Percentiles rank a stretch among this genome's conserved stretches.
Conservation (phyloP, 305 asterid species). For the Fraxinus dipetala region DNA sequence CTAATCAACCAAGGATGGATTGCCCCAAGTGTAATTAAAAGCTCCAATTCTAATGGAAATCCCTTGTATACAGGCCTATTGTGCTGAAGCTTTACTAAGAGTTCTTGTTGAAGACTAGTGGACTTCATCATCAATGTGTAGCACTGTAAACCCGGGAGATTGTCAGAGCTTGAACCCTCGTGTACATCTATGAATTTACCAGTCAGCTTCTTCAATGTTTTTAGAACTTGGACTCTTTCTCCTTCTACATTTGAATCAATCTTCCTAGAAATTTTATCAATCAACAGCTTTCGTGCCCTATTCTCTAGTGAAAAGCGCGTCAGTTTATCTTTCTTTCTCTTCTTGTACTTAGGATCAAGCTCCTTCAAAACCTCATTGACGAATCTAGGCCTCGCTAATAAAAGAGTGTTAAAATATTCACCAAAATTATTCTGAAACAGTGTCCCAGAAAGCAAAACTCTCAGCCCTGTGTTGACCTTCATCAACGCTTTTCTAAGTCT, state of each 20-base stretch:
- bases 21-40: conserved; percentile 83
- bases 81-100: conserved; percentile 66
- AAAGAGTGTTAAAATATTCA: conserved; percentile 90
- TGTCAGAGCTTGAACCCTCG: conserved; percentile 74
- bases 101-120: conserved; percentile 68
- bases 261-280: conserved; percentile 69
- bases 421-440: conserved; percentile 93
- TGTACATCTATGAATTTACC: conserved; percentile 78
- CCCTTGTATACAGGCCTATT: conserved; percentile 80
- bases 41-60: conserved; percentile 82
- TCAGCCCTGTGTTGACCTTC: conserved; percentile 80
- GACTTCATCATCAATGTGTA: conserved; percentile 94
- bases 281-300: conserved; percentile 75
- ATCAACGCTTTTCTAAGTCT: conserved; percentile 83
- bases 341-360: conserved; percentile 85
- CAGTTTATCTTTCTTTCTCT: conserved; percentile 52
- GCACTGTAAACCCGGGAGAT: conserved; percentile 89
- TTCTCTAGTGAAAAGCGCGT: conserved; percentile 69
- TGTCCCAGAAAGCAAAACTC: conserved; percentile 86
- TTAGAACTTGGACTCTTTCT: conserved; percentile 70
- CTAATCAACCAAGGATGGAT: conserved; percentile 95
- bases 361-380: conserved; percentile 78
- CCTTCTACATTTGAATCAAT: conserved; percentile 63
- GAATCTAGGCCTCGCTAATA: conserved; percentile 74
- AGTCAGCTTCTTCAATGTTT: conserved; percentile 66